Evolutionary conservation across 2,329 filamentous ascomycete species (phyloP), one percentile per base, ranked within the genome.

Genomic region (Alternaria solani): DNA sequence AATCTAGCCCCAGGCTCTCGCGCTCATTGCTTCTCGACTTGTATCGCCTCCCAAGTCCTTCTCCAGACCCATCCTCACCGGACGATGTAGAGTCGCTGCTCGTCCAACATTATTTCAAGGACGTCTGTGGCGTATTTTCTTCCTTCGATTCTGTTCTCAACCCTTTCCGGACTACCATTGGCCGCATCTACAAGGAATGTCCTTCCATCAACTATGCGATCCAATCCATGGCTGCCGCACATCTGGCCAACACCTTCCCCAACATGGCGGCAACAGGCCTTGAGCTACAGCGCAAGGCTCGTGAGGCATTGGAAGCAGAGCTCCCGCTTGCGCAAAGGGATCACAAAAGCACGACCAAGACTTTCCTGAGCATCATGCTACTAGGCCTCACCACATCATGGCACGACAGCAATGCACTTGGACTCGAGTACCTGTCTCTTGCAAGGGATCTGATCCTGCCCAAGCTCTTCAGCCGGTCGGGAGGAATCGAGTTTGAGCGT

Each of bases 191-290:
- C 82, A 80, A 85, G 41, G 83, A 82, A n/a, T 87, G 85, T 0
- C 78, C 84, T 18, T 85, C 86, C 0, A 85, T 88, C 51, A 87
- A 85, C 67, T 86, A 85, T 47, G 86, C 86, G 2, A 86, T 88
- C 46, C 86, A 88, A 65, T 88, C 87, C 64, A 89, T 89, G 87
- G 85, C 87, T 1, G 86, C 87, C 8, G 87, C 86, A 4, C 87
- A 86, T 20, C 77, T 89, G 0, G 83, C 86, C 1, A 86, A 87
- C 68, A 80, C 86, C 55, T 86, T 86, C 56, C 86, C 82, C 5
- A 81, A 81, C 52, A 87, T 85, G 79, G 82, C 78, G 25, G 79
- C 77, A 8, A 80, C 82, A 26, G 86, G 82, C 6, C 75, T 80
- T 26, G 83, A 82, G 65, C 83, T 84, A 77, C 85, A 84, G 60